phyloP scores from a whole-genome alignment of 2,329 filamentous ascomycete species.

The Neobulgaria alba region DNA sequence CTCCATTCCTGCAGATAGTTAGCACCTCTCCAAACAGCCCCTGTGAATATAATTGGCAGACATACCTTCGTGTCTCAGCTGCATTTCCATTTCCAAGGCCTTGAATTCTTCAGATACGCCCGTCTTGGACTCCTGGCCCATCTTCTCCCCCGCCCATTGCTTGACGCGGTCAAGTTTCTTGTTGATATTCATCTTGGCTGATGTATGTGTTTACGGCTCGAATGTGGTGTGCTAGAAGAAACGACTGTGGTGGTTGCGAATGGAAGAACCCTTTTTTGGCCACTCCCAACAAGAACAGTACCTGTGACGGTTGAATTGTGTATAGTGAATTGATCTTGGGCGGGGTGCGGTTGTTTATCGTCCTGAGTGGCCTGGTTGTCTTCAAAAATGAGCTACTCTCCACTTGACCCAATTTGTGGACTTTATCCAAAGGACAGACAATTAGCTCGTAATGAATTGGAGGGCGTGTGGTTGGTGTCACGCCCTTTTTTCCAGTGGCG shows the following conservation, averaged over 20 bases:
- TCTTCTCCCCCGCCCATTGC: constrained; percentile 96
- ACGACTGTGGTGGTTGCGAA: too few relatives aligned
- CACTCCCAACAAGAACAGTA: too few relatives aligned
- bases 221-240: too few relatives aligned
- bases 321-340: constrained; percentile 3
- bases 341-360: constrained; percentile 6
- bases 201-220: constrained; percentile 1
- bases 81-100: constrained; percentile 82
- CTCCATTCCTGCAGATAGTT: constrained; percentile 96
- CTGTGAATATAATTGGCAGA: constrained; percentile 4
- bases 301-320: background rate
- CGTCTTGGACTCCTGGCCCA: constrained; percentile 86
- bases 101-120: constrained; percentile 86
- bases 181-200: constrained; percentile 31
- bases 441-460: constrained; percentile 5
- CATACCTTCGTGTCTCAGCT: constrained; percentile 76
- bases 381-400: too few relatives aligned
- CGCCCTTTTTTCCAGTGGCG: too few relatives aligned
- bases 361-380: background rate
- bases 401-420: constrained; percentile 8
- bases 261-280: too few relatives aligned
- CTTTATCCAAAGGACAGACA: constrained; percentile 12
- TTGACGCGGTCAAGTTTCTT: constrained; percentile 94
- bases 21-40: constrained; percentile 14
- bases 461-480: too few relatives aligned